Percentiles rank a stretch among this genome's conserved stretches.
Evolutionary conservation across 192 early-diverging fungal species (phyloP).

Genomic region (Backusella sp.): DNA sequence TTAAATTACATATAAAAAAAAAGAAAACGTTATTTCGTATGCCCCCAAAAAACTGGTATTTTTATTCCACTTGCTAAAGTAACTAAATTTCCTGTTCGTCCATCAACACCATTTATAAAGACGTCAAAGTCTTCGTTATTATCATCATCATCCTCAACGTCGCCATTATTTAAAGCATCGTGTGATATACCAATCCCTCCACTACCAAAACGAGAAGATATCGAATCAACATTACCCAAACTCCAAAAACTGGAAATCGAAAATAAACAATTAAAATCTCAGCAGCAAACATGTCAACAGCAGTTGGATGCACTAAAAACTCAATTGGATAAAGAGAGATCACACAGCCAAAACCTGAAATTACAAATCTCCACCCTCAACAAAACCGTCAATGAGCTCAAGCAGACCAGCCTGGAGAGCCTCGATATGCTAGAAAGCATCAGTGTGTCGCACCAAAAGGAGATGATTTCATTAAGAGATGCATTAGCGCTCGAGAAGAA

Average conservation of each 20-base stretch:
- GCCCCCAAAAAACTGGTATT: constrained; percentile 63
- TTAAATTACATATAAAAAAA: background rate
- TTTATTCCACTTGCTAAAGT: constrained; percentile 65
- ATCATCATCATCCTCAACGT: background rate
- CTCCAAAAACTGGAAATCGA: background rate
- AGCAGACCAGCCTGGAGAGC: constrained; percentile 31
- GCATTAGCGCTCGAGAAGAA: background rate
- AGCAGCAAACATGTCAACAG: background rate
- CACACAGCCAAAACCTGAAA: background rate
- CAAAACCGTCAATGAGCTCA: constrained; percentile 17
- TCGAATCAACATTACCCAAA: background rate
- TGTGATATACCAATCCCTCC: background rate
- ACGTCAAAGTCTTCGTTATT: background rate
- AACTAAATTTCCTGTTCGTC: background rate
- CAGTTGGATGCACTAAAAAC: background rate
- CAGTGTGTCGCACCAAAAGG: constrained; percentile 11
- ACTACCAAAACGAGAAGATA: background rate
- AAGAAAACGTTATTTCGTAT: constrained; percentile 65
- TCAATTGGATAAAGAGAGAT: background rate
- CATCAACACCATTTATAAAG: background rate
- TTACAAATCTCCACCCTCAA: constrained; percentile 7
- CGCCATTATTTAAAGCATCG: background rate
- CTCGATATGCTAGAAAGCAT: constrained; percentile 31
- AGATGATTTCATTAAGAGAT: constrained; percentile 14
- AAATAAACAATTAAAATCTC: background rate